Percentiles rank a stretch among this genome's conserved stretches.
Evolutionary conservation across 306 rosid species (phyloP).

Genomic region (Cucumis sativus): Cucumber_9930_V3 NC_026655.2:15954501-15955000

Average conservation of each 20-base stretch:
- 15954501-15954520: conserved; percentile 56
- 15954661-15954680: conserved; percentile 70
- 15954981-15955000: conserved; percentile 27
- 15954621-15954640: conserved; percentile 70
- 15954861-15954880: conserved; percentile 56
- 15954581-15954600: conserved; percentile 56
- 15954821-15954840: conserved; percentile 49
- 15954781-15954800: conserved; percentile 44
- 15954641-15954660: conserved; percentile 52
- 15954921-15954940: conserved; percentile 71
- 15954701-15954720: conserved; percentile 55
- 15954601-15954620: conserved; percentile 89
- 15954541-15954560: conserved; percentile 73
- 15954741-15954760: conserved; percentile 61
- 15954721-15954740: conserved; percentile 57
- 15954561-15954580: conserved; percentile 63
- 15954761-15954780: conserved; percentile 54
- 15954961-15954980: conserved; percentile 32
- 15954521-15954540: conserved; percentile 71
- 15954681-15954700: conserved; percentile 66
- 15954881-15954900: conserved; percentile 49
- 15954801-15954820: conserved; percentile 50
- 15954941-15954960: conserved; percentile 47
- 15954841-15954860: conserved; percentile 74
- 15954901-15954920: conserved; percentile 46